Conservation (phyloP, 768 basidiomycete genomes). For the Vishniacozyma victoriae region DNA sequence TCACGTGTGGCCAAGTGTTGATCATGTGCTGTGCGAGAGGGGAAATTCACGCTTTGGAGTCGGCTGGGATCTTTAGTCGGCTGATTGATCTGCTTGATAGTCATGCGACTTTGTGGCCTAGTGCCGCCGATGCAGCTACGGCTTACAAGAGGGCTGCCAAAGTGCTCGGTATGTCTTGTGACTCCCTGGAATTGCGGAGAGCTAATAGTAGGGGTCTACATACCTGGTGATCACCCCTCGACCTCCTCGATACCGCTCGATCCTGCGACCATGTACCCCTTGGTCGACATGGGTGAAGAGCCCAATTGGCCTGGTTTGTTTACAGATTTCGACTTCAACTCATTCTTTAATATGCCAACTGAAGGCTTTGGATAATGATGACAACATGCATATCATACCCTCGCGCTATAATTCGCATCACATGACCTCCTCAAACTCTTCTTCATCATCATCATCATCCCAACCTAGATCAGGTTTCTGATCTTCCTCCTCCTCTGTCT, state of each 20-base stretch:
- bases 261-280: too few relatives aligned
- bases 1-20: neutral
- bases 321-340: too few relatives aligned
- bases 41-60: neutral
- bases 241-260: too few relatives aligned
- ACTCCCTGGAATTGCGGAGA: too few relatives aligned
- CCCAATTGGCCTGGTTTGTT: too few relatives aligned
- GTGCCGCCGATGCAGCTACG: neutral
- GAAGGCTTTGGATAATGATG: too few relatives aligned
- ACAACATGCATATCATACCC: too few relatives aligned
- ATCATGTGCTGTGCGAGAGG: neutral
- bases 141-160: slow-evolving; percentile 2
- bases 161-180: neutral
- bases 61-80: neutral
- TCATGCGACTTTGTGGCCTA: neutral
- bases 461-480: neutral
- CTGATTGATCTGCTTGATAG: neutral
- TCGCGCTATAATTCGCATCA: too few relatives aligned
- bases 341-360: too few relatives aligned
- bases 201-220: too few relatives aligned
- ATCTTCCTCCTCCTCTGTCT: neutral
- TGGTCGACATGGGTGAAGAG: too few relatives aligned
- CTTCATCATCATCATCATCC: neutral
- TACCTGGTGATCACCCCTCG: too few relatives aligned
- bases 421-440: neutral